These are phyloP conservation scores for Fonsecaea pedrosoi DNA, from an alignment of 2,329 filamentous ascomycete genomes.

Conservation along the genomic window DNA sequence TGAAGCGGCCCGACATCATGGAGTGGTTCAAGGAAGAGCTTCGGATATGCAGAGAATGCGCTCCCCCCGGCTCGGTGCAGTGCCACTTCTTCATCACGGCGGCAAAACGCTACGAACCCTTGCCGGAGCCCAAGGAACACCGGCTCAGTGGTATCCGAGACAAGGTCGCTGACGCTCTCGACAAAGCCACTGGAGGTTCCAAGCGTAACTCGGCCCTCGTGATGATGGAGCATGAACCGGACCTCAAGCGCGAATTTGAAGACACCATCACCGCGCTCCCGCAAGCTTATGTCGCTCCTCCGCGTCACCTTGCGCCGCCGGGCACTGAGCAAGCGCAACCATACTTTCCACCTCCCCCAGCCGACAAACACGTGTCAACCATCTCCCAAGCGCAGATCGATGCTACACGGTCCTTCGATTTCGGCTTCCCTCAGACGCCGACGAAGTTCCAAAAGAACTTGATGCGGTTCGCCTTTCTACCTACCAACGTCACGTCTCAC, in stretches of 20 bases:
- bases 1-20: slow-evolving; percentile 90
- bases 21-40: slow-evolving; percentile 98
- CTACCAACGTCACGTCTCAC: slow-evolving; percentile 38
- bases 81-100: slow-evolving; percentile 96
- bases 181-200: slow-evolving; percentile 72
- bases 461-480: slow-evolving; percentile 87
- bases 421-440: slow-evolving; percentile 82
- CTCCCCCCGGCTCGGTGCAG: slow-evolving; percentile 84
- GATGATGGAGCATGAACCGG: slow-evolving; percentile 77
- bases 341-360: slow-evolving; percentile 34
- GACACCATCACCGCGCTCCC: slow-evolving; percentile 84
- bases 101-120: slow-evolving; percentile 62
- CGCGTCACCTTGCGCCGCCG: slow-evolving; percentile 30
- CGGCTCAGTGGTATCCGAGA: slow-evolving; percentile 71
- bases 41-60: slow-evolving; percentile 86
- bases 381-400: slow-evolving; percentile 35
- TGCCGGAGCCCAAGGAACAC: slow-evolving; percentile 51
- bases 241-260: slow-evolving; percentile 72
- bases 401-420: slow-evolving; percentile 64
- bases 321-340: slow-evolving; percentile 9
- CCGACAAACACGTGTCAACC: slow-evolving; percentile 30
- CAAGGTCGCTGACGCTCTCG: slow-evolving; percentile 84
- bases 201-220: slow-evolving; percentile 83
- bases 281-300: slow-evolving; percentile 50
- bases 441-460: slow-evolving; percentile 87